Percentiles rank a stretch among this genome's conserved stretches.
Evolutionary conservation across 148 eudicot genomes (phyloP).

Genomic region (Silene uniflora): DNA sequence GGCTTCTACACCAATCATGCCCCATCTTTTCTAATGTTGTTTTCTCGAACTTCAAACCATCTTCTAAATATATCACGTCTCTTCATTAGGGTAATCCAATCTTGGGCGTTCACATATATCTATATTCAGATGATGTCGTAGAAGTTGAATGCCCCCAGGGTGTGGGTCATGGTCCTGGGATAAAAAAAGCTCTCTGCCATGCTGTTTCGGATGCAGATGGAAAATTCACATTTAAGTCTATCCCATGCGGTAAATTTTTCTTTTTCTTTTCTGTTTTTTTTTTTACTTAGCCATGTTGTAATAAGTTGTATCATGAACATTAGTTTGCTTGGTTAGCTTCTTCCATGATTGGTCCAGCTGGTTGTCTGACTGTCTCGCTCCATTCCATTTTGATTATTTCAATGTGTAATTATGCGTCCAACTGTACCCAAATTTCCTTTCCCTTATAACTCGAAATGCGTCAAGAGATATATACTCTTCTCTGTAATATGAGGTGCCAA

Average conservation of each 20-base stretch:
- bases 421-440: not conserved
- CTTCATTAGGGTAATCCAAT: conserved; percentile 82
- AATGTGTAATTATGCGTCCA: not conserved
- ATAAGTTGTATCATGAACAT: conserved; percentile 10
- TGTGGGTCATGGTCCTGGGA: conserved; percentile 62
- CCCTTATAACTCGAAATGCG: too few species aligned
- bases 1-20: conserved; percentile 5
- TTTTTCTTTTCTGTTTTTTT: not conserved
- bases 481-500: not conserved
- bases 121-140: conserved; percentile 73
- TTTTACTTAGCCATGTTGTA: conserved; percentile 5
- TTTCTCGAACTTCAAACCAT: conserved; percentile 1
- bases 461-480: not conserved
- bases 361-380: not conserved
- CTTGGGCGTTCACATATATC: conserved; percentile 86
- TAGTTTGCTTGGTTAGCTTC: not conserved
- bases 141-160: conserved; percentile 78
- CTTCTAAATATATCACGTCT: conserved; percentile 4
- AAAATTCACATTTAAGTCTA: conserved; percentile 64
- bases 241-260: conserved; percentile 74
- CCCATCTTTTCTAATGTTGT: not conserved
- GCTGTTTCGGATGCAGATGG: conserved; percentile 89
- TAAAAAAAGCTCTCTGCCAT: conserved; percentile 77
- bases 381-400: not conserved
- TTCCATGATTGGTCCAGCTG: not conserved